Evolutionary conservation across 2,329 filamentous ascomycete genomes (phyloP), one percentile per base, ranked within the genome.

Genomic region (Microdochium nivale): DNA sequence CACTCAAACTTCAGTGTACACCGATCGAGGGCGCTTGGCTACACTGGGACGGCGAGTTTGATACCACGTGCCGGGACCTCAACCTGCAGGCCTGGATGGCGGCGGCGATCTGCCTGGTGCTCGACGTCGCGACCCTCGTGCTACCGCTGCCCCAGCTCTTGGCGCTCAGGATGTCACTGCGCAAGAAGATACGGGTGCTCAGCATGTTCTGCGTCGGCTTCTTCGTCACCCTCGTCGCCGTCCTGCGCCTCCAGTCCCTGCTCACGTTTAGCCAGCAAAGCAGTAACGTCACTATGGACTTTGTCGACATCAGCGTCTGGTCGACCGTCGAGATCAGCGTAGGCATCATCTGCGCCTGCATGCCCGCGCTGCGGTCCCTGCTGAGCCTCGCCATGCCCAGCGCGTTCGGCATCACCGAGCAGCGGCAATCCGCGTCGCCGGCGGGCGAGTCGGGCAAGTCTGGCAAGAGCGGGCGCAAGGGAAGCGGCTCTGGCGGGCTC

Each of bases 131-230:
- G 3, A 61, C 64, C 25, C 61, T 68, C 25, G 52, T 60, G 3
- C 56, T 70, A 16, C 66, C 66, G 9, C 55, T 68, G 3, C 64
- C 65, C 2, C 54, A 61, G 47, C 52, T 68, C 13, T 59, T 58
- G 49, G 55, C 51, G 10, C 54, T 68, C 1, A 61, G 59, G 19
- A 54, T 65, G 52, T 66, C 65, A 5, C 37, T 53, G 50, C 60
- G 54, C 46, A 67, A 66, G 54, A 67, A 63, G 55, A 43, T 61
- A 2, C 65, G 66, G 51, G 63, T 68, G 27, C 54, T 68, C n/a
- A 50, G 61, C 40, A 68, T 67, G 64, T 68, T 68, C 54, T 59
- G 60, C 51, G 58, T 68, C 13, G 65, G 65, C 32, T 64, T 67
- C 53, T 65, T 66, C 35, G 63, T 62, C 50, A 62, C 62, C 3